Percentiles rank a stretch among this genome's conserved stretches.
phyloP scores from a whole-genome alignment of 2,329 filamentous ascomycete species.

The Colletotrichum magnum region DNA sequence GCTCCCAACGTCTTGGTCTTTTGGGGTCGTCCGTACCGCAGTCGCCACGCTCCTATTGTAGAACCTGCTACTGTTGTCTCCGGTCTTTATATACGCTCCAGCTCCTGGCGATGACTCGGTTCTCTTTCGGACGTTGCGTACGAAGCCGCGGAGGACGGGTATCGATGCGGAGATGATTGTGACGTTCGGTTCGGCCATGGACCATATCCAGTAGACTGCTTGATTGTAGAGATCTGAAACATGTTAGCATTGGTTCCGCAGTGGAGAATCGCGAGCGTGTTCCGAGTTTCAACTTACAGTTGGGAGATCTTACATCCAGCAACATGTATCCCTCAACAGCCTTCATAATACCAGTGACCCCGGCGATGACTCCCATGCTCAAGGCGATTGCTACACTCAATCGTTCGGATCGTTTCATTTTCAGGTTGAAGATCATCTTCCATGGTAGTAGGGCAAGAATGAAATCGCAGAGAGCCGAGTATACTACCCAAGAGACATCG shows the following conservation, averaged over 20 bases:
- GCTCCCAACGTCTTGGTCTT: constrained; percentile 30
- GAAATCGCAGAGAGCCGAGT: constrained; percentile 29
- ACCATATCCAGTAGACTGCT: constrained; percentile 41
- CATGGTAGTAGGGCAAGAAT: constrained; percentile 26
- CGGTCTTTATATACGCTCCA: constrained; percentile 12
- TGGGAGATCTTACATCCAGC: constrained; percentile 34
- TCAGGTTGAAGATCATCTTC: constrained; percentile 44
- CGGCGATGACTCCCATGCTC: constrained; percentile 48
- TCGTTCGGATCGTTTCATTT: constrained; percentile 47
- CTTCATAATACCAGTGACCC: constrained; percentile 44
- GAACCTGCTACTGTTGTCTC: constrained; percentile 17
- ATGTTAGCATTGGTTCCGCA: background rate
- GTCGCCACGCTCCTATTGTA: constrained; percentile 17
- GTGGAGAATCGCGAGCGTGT: background rate
- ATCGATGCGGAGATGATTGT: constrained; percentile 51
- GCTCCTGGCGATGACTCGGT: background rate
- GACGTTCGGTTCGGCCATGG: constrained; percentile 47
- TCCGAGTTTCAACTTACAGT: constrained; percentile 30
- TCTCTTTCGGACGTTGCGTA: constrained; percentile 22
- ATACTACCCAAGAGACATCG: background rate
- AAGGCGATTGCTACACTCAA: constrained; percentile 47
- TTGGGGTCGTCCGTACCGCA: background rate
- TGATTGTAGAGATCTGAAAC: constrained; percentile 17
- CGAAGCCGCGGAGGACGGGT: constrained; percentile 47
- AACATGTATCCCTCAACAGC: constrained; percentile 38